Percentiles rank a stretch among this genome's conserved stretches.
phyloP scores from a whole-genome alignment of 2,329 filamentous ascomycete genomes.

The Tolypocladium tropicale region DNA sequence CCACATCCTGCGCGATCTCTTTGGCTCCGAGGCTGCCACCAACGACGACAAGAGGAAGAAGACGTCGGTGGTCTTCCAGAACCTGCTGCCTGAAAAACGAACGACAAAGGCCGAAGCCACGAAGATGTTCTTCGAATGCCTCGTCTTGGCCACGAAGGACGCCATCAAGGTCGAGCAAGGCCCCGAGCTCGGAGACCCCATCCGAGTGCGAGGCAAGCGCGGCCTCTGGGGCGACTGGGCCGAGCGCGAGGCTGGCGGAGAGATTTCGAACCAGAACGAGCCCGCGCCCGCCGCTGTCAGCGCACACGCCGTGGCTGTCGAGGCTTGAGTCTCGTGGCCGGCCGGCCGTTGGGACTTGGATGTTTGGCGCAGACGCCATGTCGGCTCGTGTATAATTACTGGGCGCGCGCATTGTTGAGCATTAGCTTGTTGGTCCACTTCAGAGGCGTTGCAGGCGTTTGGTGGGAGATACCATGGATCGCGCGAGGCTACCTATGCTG shows the following conservation, averaged over 20 bases:
- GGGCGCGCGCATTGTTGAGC: constrained; percentile 22
- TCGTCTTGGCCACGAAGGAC: constrained; percentile 95
- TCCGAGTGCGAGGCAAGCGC: constrained; percentile 80
- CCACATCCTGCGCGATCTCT: constrained; percentile 81
- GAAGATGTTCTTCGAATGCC: constrained; percentile 98
- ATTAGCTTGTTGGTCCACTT: constrained; percentile 16
- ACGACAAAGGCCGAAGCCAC: constrained; percentile 87
- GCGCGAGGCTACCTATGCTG: constrained; percentile 13
- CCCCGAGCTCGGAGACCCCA: constrained; percentile 63
- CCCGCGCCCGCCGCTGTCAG: constrained; percentile 23
- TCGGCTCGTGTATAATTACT: constrained; percentile 22
- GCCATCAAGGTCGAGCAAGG: constrained; percentile 93
- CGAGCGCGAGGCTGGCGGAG: constrained; percentile 59
- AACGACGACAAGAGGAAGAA: constrained; percentile 65
- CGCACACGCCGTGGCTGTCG: constrained; percentile 25
- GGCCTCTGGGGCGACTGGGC: constrained; percentile 98
- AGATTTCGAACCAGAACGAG: constrained; percentile 43
- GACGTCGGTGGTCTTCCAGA: constrained; percentile 75
- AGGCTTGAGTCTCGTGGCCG: constrained; percentile 20
- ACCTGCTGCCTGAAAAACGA: constrained; percentile 71
- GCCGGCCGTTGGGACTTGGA: neutral
- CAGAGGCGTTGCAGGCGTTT: constrained; percentile 27
- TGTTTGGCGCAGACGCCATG: constrained; percentile 12
- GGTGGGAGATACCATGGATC: constrained; percentile 26
- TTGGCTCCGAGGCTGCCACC: constrained; percentile 62